Percentiles rank a stretch among this genome's conserved stretches.
Conservation (phyloP, 805 yeast species). For the Wickerhamomyces chambardii region DNA sequence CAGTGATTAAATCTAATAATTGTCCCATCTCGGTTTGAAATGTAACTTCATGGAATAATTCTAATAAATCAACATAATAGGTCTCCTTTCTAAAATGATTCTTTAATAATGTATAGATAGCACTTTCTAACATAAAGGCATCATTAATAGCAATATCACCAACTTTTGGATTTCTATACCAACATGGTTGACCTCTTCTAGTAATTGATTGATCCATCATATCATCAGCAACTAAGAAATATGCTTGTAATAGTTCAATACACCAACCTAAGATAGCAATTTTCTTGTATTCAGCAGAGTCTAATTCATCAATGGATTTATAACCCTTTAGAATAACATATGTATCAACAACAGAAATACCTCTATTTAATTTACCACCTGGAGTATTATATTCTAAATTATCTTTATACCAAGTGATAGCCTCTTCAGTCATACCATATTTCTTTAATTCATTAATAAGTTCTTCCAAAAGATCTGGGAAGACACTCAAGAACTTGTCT, state of each 20-base stretch:
- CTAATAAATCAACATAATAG: conserved; percentile 85
- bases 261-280: conserved; percentile 94
- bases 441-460: conserved; percentile 47
- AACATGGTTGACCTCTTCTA: conserved; percentile 97
- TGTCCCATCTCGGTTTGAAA: conserved; percentile 98
- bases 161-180: conserved; percentile 79
- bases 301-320: conserved; percentile 46
- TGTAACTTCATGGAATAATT: conserved; percentile 93
- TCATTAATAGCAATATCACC: conserved; percentile 95
- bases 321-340: conserved; percentile 70
- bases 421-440: conserved; percentile 81
- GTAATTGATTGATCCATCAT: conserved; percentile 97
- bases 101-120: conserved; percentile 82
- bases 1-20: conserved; percentile 88
- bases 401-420: conserved; percentile 74
- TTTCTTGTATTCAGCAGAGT: conserved; percentile 64
- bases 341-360: conserved; percentile 91
- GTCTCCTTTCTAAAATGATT: conserved; percentile 76
- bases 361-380: conserved; percentile 96
- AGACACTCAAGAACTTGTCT: conserved; percentile 52
- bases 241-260: conserved; percentile 90
- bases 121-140: conserved; percentile 93
- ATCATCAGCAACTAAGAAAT: conserved; percentile 95
- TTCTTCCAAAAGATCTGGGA: conserved; percentile 75
- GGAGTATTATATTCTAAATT: conserved; percentile 81